Evolutionary conservation across 768 basidiomycete genomes (phyloP).

Genomic region (Suillus bovinus): DNA sequence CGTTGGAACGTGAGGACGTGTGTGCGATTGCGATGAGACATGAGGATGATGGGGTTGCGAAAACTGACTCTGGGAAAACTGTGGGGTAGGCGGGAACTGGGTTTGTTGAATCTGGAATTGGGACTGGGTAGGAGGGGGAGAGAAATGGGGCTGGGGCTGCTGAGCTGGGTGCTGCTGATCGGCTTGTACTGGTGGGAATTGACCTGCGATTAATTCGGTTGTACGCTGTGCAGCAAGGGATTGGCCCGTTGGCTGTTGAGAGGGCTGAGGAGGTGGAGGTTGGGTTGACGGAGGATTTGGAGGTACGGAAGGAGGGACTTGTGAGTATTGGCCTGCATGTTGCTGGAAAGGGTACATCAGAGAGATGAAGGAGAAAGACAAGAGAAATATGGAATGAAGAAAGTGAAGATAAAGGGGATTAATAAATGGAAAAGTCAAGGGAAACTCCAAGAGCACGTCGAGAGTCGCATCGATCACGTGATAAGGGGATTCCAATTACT

Average conservation of each 20-base stretch:
- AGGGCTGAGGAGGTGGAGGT: slow-evolving; percentile 8
- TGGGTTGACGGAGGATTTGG: neutral
- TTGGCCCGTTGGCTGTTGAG: slow-evolving; percentile 6
- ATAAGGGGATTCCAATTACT: neutral
- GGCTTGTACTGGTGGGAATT: neutral
- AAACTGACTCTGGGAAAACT: slow-evolving; percentile 30
- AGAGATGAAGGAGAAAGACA: slow-evolving; percentile 3
- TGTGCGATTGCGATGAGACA: slow-evolving; percentile 3
- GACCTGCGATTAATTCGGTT: slow-evolving; percentile 12
- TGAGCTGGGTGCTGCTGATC: neutral
- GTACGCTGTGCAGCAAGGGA: slow-evolving; percentile 19
- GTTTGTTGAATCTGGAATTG: slow-evolving; percentile 12
- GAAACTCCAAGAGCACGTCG: neutral
- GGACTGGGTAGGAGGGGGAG: neutral
- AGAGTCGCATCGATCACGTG: neutral
- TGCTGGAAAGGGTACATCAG: slow-evolving; percentile 31
- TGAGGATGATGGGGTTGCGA: neutral
- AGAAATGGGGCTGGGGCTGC: neutral
- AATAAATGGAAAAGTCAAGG: neutral
- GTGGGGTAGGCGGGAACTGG: slow-evolving; percentile 7
- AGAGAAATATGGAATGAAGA: neutral
- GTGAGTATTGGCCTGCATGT: slow-evolving; percentile 22
- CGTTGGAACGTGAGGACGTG: neutral
- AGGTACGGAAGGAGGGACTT: slow-evolving; percentile 16
- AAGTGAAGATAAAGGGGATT: neutral